Conservation (phyloP, 495 filamentous ascomycete species). For the Elaphomyces granulatus region DNA sequence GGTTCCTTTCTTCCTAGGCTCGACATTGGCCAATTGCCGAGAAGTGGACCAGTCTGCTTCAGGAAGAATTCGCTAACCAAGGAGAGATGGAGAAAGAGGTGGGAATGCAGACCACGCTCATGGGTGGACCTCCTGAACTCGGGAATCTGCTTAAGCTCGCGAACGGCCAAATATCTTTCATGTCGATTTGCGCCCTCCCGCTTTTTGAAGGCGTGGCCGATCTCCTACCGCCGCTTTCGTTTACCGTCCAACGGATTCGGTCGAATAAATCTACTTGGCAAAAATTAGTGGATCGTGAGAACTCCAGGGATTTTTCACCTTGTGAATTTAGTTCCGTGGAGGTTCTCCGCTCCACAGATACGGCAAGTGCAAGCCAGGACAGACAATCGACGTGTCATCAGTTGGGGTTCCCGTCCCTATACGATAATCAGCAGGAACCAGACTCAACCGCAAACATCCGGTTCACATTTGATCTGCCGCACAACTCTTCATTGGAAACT, state of each 20-base stretch:
- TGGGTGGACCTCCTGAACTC: constrained; percentile 66
- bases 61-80: constrained; percentile 88
- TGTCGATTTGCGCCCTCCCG: constrained; percentile 86
- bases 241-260: constrained; percentile 66
- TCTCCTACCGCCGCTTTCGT: constrained; percentile 68
- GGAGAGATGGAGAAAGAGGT: constrained; percentile 82
- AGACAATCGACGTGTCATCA: background rate
- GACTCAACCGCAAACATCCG: constrained; percentile 2
- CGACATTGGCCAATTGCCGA: constrained; percentile 67
- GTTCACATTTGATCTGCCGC: background rate
- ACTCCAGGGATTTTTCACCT: constrained; percentile 8
- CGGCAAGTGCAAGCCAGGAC: constrained; percentile 2
- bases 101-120: constrained; percentile 70
- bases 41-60: constrained; percentile 79
- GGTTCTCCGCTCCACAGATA: background rate
- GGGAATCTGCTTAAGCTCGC: constrained; percentile 71
- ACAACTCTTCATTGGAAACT: background rate
- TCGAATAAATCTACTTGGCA: constrained; percentile 63
- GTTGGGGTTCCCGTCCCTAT: background rate
- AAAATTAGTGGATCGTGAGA: constrained; percentile 42
- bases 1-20: constrained; percentile 43
- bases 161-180: constrained; percentile 82
- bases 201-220: constrained; percentile 77
- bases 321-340: background rate
- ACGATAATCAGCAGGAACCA: background rate